Evolutionary conservation across 2,329 filamentous ascomycete species (phyloP), one percentile per base, ranked within the genome.

Genomic region (Aspergillus luchuensis): DNA sequence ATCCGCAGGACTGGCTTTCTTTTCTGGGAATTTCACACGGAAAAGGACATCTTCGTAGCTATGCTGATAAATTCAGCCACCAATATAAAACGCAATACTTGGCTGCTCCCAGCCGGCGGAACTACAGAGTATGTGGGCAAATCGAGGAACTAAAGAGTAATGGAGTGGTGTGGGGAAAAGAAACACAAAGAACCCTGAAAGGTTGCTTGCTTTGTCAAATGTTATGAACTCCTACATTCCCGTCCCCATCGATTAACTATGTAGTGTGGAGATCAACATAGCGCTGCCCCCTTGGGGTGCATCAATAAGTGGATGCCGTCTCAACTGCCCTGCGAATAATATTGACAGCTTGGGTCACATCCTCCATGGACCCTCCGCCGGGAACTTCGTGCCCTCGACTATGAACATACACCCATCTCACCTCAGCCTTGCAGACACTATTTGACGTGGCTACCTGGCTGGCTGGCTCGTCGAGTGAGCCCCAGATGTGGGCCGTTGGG

Each of bases 401-500:
- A 39, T 66, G 64, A 28, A 66, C 57, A 51, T 62, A 64, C 4
- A 59, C 38, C 36, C 56, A 64, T 50, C 51, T 58, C 19, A 38
- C 43, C 19, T 60, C 58, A 11, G 49, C 33, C 21, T 51, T 54
- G 47, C 63, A 66, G 21, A 59, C 49, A n/a, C 23, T 33, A 43
- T 43, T 62, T 25, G 59, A 39, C n/a, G 33, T 19, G 30, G 60
- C 25, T 8, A 54, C 53, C 17, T 41, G 52, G 38, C 15, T 19
- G 25, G 23, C 49, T 15, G 58, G 38, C 39, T 39, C 38, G 19
- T 65, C 61, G 8, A 3, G 15, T 4, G 56, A 38, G 28, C 64
- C 63, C 64, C 64, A 66, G 23, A 66, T 63, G 50, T 66, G 64
- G n/a, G 59, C 63, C 1, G 64, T 65, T 2, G 64, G 64, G 1